Evolutionary conservation across 352 stramenopile genomes (phyloP).

Genomic region (Globisporangium paroecandrum): DNA sequence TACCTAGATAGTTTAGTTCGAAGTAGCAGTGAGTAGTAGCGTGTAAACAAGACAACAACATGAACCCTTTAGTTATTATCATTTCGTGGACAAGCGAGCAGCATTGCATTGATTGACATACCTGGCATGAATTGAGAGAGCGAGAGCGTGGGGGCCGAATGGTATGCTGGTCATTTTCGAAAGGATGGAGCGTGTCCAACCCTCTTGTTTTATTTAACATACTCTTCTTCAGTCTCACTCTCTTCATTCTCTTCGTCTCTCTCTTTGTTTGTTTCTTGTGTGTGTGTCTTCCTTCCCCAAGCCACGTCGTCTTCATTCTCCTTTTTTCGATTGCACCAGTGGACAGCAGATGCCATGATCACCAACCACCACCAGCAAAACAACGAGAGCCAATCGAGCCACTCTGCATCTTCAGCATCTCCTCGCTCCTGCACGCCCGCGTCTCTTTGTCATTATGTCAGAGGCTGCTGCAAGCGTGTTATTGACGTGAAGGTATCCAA

Average conservation of each 20-base stretch:
- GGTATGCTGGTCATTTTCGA: background rate
- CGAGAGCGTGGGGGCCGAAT: background rate
- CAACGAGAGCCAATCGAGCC: background rate
- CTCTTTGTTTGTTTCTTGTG: background rate
- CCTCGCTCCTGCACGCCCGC: background rate
- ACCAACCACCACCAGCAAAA: background rate
- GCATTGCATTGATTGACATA: background rate
- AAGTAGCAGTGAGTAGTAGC: background rate
- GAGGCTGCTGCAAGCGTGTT: background rate
- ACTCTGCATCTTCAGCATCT: background rate
- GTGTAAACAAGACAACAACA: background rate
- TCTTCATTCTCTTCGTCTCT: background rate
- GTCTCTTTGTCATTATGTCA: constrained; percentile 1
- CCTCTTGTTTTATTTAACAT: constrained; percentile 1
- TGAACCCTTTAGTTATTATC: background rate
- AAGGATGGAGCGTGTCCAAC: background rate
- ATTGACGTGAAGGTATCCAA: background rate
- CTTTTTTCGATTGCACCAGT: background rate
- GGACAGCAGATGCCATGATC: background rate
- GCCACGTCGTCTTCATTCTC: background rate
- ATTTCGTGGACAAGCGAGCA: background rate
- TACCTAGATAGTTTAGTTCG: background rate
- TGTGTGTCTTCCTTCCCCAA: background rate
- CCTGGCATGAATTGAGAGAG: no score
- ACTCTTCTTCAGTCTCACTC: background rate